phyloP scores from a whole-genome alignment of 2,329 filamentous ascomycete species.

The Claviceps arundinis region DNA sequence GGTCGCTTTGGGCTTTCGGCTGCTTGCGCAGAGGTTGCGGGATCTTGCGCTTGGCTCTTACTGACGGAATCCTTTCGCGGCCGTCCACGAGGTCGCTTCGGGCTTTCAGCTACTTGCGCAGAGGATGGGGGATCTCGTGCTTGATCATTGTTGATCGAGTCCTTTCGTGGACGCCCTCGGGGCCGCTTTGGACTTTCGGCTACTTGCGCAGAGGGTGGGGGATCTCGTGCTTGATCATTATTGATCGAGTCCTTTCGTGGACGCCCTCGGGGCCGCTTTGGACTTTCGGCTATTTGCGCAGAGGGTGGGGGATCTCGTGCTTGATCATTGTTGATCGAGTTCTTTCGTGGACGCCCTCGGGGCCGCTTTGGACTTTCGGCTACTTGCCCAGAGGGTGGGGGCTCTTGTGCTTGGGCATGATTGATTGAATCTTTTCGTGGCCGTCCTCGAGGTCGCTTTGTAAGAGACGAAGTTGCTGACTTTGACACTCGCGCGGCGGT shows the following conservation, averaged over 20 bases:
- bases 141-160: conserved; percentile 10
- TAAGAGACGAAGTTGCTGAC: conserved; percentile 4
- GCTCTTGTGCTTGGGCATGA: conserved; percentile 16
- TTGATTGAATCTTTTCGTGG: conserved; percentile 19
- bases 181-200: conserved; percentile 21
- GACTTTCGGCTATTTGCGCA: conserved; percentile 18
- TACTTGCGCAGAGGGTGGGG: conserved; percentile 21
- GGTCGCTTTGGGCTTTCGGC: conserved; percentile 21
- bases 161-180: conserved; percentile 28
- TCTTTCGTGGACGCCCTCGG: conserved; percentile 28
- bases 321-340: conserved; percentile 10
- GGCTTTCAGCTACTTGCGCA: conserved; percentile 19
- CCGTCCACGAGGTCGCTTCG: conserved; percentile 24
- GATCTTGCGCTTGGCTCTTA: conserved; percentile 16
- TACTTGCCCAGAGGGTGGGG: conserved; percentile 21
- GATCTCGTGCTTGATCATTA: conserved; percentile 16
- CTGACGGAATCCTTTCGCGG: neutral
- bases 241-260: conserved; percentile 20
- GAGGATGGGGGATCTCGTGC: conserved; percentile 22
- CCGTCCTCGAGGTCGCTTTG: conserved; percentile 19
- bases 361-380: conserved; percentile 21
- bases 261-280: conserved; percentile 26
- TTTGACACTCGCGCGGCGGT: neutral
- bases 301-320: conserved; percentile 22
- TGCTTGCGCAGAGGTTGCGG: conserved; percentile 22